Conservation (phyloP, 1,284 basidiomycete species). For the Bondarzewia mesenterica region DNA sequence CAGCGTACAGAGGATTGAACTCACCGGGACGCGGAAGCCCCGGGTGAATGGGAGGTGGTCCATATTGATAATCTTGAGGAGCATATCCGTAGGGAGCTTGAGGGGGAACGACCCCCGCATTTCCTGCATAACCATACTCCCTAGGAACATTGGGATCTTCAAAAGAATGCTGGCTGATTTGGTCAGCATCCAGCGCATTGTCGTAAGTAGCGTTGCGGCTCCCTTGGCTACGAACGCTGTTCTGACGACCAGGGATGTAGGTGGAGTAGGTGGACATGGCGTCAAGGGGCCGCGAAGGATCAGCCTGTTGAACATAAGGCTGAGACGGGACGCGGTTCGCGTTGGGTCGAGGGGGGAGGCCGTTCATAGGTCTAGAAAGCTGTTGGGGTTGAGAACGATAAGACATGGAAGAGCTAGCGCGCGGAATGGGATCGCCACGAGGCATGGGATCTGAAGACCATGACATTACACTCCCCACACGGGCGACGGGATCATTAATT, state of each 20-base stretch:
- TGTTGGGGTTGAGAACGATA: slow-evolving; percentile 23
- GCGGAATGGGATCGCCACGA: slow-evolving; percentile 30
- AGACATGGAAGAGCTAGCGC: slow-evolving; percentile 47
- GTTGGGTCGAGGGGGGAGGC: not conserved
- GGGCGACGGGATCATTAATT: slow-evolving; percentile 31
- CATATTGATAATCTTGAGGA: not conserved
- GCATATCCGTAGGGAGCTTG: slow-evolving; percentile 5
- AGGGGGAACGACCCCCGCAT: too few species aligned
- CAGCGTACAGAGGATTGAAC: slow-evolving; percentile 53
- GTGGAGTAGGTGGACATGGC: not conserved
- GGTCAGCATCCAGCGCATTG: not conserved
- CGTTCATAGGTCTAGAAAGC: slow-evolving; percentile 17
- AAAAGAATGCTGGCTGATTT: not conserved
- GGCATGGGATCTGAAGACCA: not conserved
- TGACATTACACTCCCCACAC: slow-evolving; percentile 6
- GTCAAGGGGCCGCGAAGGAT: not conserved
- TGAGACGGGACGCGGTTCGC: slow-evolving; percentile 7
- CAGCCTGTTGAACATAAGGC: not conserved
- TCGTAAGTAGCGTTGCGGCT: not conserved
- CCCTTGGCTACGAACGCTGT: not conserved
- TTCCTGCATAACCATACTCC: not conserved
- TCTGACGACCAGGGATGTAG: not conserved
- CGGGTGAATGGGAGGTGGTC: not conserved
- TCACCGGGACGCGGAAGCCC: slow-evolving; percentile 25
- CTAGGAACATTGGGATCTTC: not conserved